These are phyloP conservation scores for Ilyonectria sp. DNA, from an alignment of 2,329 filamentous ascomycete species.

Conservation along the genomic window DNA sequence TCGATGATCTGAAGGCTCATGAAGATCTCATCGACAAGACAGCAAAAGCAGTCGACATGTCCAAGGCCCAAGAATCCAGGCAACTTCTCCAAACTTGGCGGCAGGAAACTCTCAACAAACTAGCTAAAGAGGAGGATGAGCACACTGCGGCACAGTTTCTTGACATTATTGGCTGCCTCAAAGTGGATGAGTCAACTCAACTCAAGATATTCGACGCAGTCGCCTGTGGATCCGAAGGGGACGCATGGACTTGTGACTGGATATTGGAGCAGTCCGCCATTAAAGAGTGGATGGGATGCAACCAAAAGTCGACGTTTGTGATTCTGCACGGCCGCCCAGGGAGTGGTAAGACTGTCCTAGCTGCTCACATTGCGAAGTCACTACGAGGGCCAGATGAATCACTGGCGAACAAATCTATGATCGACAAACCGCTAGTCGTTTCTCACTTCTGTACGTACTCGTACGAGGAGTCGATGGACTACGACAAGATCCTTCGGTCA, in stretches of 20 bases:
- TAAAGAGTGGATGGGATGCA: slow-evolving; percentile 42
- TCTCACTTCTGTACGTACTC: neutral
- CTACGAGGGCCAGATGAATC: neutral
- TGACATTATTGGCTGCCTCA: slow-evolving; percentile 49
- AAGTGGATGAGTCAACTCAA: slow-evolving; percentile 51
- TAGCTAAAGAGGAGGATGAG: slow-evolving; percentile 39
- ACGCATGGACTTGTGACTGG: slow-evolving; percentile 54
- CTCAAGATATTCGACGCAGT: slow-evolving; percentile 47
- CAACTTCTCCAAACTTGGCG: slow-evolving; percentile 16
- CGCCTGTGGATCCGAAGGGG: slow-evolving; percentile 37
- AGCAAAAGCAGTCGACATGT: slow-evolving; percentile 48
- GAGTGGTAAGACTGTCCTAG: neutral
- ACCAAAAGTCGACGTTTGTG: slow-evolving; percentile 41
- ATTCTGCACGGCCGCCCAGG: slow-evolving; percentile 54
- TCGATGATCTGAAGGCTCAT: slow-evolving; percentile 51
- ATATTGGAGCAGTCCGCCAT: slow-evolving; percentile 48
- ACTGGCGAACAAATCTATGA: too few species aligned
- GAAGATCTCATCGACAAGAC: slow-evolving; percentile 49
- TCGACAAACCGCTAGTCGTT: neutral
- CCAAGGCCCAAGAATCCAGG: slow-evolving; percentile 35
- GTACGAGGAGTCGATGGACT: neutral
- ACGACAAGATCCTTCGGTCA: neutral
- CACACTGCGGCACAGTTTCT: slow-evolving; percentile 43
- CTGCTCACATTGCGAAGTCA: neutral
- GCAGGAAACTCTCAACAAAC: slow-evolving; percentile 2